Conservation (phyloP, 352 stramenopile genomes). For the Phytophthora niederhauseri region DNA sequence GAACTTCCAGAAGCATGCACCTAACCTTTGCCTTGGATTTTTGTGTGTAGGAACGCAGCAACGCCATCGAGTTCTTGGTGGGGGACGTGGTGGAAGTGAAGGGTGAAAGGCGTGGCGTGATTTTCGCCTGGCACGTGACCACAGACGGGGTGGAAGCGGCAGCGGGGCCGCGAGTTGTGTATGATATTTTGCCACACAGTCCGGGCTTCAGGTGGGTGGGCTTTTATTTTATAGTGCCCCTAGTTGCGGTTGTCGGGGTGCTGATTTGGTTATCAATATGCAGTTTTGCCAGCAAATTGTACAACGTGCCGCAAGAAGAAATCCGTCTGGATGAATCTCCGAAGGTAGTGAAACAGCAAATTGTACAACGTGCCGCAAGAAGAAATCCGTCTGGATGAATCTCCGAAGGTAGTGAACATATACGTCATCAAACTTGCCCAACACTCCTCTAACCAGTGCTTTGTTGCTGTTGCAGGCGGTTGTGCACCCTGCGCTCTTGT, state of each 20-base stretch:
- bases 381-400: constrained; percentile 45
- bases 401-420: constrained; percentile 50
- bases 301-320: constrained; percentile 66
- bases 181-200: constrained; percentile 73
- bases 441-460: neutral
- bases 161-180: constrained; percentile 54
- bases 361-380: constrained; percentile 67
- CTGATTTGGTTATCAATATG: neutral
- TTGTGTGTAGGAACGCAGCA: constrained; percentile 47
- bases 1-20: neutral
- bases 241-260: too few relatives aligned
- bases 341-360: constrained; percentile 49
- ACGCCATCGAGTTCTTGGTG: constrained; percentile 58
- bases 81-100: constrained; percentile 77
- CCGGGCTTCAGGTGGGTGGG: constrained; percentile 46
- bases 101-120: constrained; percentile 54
- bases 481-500: constrained; percentile 62
- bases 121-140: constrained; percentile 63
- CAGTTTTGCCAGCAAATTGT: constrained; percentile 60
- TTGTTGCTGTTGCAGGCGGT: constrained; percentile 43
- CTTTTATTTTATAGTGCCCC: neutral
- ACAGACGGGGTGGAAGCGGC: constrained; percentile 39
- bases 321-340: constrained; percentile 44
- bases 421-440: neutral
- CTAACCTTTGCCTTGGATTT: neutral